Evolutionary conservation across 805 yeast genomes (phyloP).

Genomic region (Schizosaccharomyces octosporus): DNA sequence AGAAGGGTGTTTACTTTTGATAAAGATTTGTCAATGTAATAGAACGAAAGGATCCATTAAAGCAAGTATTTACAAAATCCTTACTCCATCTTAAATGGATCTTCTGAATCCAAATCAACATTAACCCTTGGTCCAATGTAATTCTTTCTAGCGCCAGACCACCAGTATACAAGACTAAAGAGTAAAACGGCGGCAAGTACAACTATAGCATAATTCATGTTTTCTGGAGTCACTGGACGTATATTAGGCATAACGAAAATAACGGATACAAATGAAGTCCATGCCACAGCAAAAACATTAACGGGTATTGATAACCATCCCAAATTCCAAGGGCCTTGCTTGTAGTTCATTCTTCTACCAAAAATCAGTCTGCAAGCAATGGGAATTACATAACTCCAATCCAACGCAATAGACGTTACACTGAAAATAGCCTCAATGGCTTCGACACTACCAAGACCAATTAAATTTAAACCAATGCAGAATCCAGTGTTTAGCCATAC

Average conservation of each 20-base stretch:
- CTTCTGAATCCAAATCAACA: background rate
- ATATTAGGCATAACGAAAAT: conserved; percentile 29
- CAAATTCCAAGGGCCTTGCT: conserved; percentile 50
- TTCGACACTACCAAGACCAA: conserved; percentile 39
- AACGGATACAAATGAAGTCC: conserved; percentile 25
- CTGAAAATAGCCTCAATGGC: conserved; percentile 43
- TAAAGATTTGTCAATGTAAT: no score
- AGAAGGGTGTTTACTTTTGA: no score
- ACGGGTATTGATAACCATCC: conserved; percentile 50
- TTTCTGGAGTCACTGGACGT: conserved; percentile 19
- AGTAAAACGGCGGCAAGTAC: conserved; percentile 21
- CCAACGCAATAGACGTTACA: conserved; percentile 34
- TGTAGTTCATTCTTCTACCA: conserved; percentile 36
- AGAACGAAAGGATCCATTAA: background rate
- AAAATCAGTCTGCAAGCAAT: conserved; percentile 21
- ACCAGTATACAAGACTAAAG: conserved; percentile 21
- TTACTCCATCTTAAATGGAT: background rate
- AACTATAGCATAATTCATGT: conserved; percentile 33
- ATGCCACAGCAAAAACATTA: conserved; percentile 51
- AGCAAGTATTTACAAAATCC: background rate
- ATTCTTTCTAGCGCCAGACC: conserved; percentile 28
- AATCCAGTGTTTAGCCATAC: conserved; percentile 29
- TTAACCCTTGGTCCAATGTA: conserved; percentile 18
- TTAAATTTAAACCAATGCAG: conserved; percentile 32
- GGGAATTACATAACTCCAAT: conserved; percentile 35